Base-by-base conservation (phyloP, 225 moss, liverwort and hornwort genomes). In the Marchantia paleacea region DNA sequence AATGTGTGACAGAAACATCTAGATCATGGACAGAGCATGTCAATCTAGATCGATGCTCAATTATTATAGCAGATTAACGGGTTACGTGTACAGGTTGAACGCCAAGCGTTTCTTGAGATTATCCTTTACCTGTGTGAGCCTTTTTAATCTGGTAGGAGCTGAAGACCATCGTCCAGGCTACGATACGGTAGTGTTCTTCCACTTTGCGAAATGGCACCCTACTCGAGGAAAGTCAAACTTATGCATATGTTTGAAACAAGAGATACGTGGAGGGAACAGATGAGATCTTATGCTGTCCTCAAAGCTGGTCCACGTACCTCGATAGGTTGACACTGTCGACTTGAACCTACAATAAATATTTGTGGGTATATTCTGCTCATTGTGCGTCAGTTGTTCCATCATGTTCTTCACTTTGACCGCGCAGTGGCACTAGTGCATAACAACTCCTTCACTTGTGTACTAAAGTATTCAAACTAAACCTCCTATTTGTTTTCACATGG, bases 11-110 rank as follows among this genome's bases (percentile, higher is more conserved):
- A 68, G 68, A 15, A 29, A 29, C 19, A 31, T 0, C 30, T 31
- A 68, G 68, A 29, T 68, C 68, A 68, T 68, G 68, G 9, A 10
- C 68, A 31, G 30, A 66, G 66, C 66, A 26, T 66, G 66, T 26
- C 57, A 66, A 26, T 66, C 10, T 26, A 66, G 2, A 30, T 18
- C 30, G 68, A 29, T 10, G 15, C 30, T 68, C 30, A 29, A n/a
- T 10, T 16, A 5, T 16, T 6, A 7, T 8, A 22, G 24, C 14
- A 10, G 24, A 68, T 68, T 13, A 29, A 29, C 68, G 15, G 14
- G 25, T 26, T 31, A 68, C 68, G 30, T 68, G 68, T 31, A 30
- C 13, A 68, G 6, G 12, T 30, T 68, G 16, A 62, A 3, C n/a
- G 4, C 62, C 62, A 62, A 24, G n/a, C 62, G n/a, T n/a, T 62